Percentiles rank a stretch among this genome's conserved stretches.
phyloP scores from a whole-genome alignment of 768 basidiomycete genomes.

The Punctularia strigosozonata region DNA sequence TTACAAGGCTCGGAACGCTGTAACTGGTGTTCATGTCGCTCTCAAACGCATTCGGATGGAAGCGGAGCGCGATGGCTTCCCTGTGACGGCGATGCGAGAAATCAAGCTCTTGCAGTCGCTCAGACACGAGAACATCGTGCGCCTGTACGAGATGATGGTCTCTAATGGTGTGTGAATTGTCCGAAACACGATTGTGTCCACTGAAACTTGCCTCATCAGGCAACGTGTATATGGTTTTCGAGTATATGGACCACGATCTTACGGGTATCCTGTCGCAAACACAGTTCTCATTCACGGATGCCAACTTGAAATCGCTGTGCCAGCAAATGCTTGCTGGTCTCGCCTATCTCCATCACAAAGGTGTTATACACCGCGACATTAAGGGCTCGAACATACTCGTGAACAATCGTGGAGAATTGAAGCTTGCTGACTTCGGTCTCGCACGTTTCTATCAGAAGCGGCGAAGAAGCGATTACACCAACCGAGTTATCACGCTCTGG shows the following conservation, averaged over 20 bases:
- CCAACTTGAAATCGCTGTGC: conserved; percentile 91
- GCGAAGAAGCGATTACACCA: conserved; percentile 90
- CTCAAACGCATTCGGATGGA: conserved; percentile 98
- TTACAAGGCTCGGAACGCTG: conserved; percentile 83
- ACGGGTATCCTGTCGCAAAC: conserved; percentile 90
- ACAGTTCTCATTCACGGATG: conserved; percentile 72
- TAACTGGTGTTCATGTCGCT: conserved; percentile 71
- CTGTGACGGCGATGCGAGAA: conserved; percentile 97
- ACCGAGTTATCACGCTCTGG: conserved; percentile 97
- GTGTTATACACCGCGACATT: conserved; percentile 96
- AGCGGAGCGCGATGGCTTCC: conserved; percentile 93
- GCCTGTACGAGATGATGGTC: conserved; percentile 97
- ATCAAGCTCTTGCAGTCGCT: conserved; percentile 94
- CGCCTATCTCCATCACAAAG: conserved; percentile 90
- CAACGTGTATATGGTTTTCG: conserved; percentile 97
- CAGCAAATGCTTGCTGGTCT: conserved; percentile 93
- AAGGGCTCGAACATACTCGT: conserved; percentile 98
- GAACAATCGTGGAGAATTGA: conserved; percentile 84
- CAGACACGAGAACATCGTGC: conserved; percentile 81
- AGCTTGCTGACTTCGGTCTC: conserved; percentile 94
- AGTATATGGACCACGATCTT: conserved; percentile 98
- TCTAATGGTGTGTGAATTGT: conserved; percentile 59
- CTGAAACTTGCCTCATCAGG: conserved; percentile 36
- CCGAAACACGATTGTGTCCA: background rate
- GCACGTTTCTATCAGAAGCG: conserved; percentile 94